These are phyloP conservation scores for Ilyonectria robusta DNA, from an alignment of 2,329 filamentous ascomycete genomes.

Conservation along the genomic window DNA sequence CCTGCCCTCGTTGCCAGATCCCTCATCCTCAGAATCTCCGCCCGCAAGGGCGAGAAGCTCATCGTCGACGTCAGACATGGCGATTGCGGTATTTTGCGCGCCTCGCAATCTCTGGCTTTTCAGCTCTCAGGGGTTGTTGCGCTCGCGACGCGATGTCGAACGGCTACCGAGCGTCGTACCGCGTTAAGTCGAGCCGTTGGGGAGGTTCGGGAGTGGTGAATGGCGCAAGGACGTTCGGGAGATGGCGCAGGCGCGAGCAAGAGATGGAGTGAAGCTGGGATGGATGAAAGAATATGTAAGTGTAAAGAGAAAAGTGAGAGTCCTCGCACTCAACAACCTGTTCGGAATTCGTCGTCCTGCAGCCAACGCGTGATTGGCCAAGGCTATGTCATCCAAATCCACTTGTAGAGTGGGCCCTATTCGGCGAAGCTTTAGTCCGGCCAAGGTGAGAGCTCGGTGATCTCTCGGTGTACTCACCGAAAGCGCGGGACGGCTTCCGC, in stretches of 20 bases:
- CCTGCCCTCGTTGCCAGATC: slow-evolving; percentile 66
- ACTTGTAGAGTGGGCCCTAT: slow-evolving; percentile 41
- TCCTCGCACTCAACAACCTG: slow-evolving; percentile 38
- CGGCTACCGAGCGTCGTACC: slow-evolving; percentile 15
- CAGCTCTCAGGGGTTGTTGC: slow-evolving; percentile 37
- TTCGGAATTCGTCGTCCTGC: slow-evolving; percentile 43
- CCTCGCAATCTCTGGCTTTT: slow-evolving; percentile 30
- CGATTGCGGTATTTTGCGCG: slow-evolving; percentile 41
- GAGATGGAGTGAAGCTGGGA: slow-evolving; percentile 26
- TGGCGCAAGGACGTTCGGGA: slow-evolving; percentile 1
- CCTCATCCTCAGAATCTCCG: slow-evolving; percentile 77
- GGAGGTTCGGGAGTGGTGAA: slow-evolving; percentile 3
- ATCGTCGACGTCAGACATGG: slow-evolving; percentile 91
- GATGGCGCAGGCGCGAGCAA: slow-evolving; percentile 26
- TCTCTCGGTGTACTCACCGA: slow-evolving; percentile 36
- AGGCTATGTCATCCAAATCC: slow-evolving; percentile 44
- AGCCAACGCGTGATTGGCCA: slow-evolving; percentile 42
- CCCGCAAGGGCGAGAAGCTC: slow-evolving; percentile 94
- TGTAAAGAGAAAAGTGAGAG: slow-evolving; percentile 33
- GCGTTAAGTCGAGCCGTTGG: slow-evolving; percentile 7
- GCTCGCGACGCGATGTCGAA: slow-evolving; percentile 25
- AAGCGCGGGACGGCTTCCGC: slow-evolving; percentile 23
- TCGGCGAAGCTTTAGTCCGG: slow-evolving; percentile 48
- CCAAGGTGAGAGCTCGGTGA: slow-evolving; percentile 24
- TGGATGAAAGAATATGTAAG: slow-evolving; percentile 35